Evolutionary conservation across 495 filamentous ascomycete species (phyloP).

Genomic region (Tetracladium setigerum): DNA sequence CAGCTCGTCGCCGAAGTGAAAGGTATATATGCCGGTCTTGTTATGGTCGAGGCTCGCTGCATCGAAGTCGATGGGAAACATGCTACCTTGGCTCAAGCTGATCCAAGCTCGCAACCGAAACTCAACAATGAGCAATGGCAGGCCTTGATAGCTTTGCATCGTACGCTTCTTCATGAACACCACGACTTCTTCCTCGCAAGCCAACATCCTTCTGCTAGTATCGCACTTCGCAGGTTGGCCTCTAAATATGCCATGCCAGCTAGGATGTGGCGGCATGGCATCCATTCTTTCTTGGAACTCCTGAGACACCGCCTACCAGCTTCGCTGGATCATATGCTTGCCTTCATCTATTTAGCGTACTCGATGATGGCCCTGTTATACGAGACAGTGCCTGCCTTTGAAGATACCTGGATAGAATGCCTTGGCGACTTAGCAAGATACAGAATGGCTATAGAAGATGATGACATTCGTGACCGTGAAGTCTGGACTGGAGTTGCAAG

Average conservation of each 20-base stretch:
- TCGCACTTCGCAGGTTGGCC: conserved; percentile 48
- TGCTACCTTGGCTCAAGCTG: conserved; percentile 28
- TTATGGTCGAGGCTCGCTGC: conserved; percentile 75
- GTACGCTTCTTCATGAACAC: conserved; percentile 67
- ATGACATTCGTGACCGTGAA: conserved; percentile 63
- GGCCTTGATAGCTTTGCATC: conserved; percentile 62
- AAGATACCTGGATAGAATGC: conserved; percentile 88
- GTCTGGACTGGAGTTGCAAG: conserved; percentile 69
- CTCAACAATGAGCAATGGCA: conserved; percentile 64
- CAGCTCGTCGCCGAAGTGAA: conserved; percentile 65
- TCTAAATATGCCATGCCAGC: conserved; percentile 74
- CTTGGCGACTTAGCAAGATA: conserved; percentile 65
- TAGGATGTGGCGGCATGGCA: conserved; percentile 79
- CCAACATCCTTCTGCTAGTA: conserved; percentile 63
- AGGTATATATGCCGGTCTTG: conserved; percentile 66
- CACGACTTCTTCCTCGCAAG: conserved; percentile 77
- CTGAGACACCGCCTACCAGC: conserved; percentile 60
- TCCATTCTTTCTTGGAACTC: conserved; percentile 70
- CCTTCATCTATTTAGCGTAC: conserved; percentile 76
- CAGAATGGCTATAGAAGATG: conserved; percentile 71
- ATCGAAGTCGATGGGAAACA: conserved; percentile 57
- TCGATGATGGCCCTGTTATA: conserved; percentile 72
- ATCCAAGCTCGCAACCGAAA: conserved; percentile 24
- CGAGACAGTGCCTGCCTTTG: conserved; percentile 67
- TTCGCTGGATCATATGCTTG: conserved; percentile 70